A percentile compares a stretch with the other conserved stretches of the same genome.
Conservation (phyloP, 192 early-diverging fungal species). For the Podila minutissima region DNA sequence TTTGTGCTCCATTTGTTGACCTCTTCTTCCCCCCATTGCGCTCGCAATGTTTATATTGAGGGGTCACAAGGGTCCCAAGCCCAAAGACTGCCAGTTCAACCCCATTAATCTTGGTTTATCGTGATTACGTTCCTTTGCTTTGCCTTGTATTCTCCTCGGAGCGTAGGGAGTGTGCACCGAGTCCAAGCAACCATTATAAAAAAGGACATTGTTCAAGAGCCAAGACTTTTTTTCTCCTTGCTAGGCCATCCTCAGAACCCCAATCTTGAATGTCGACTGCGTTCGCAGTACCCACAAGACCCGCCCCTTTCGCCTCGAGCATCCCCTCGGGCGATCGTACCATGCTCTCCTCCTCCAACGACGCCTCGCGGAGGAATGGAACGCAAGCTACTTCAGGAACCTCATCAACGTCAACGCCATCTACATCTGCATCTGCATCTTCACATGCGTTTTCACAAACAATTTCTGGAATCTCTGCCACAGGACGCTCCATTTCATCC, state of each 20-base stretch:
- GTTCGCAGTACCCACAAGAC: constrained; percentile 36
- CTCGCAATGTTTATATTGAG: too few relatives aligned
- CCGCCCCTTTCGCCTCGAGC: constrained; percentile 36
- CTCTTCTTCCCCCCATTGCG: not conserved
- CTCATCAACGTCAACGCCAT: constrained; percentile 1
- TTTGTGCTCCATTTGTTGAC: too few relatives aligned
- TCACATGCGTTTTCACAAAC: constrained; percentile 31
- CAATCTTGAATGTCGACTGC: constrained; percentile 21
- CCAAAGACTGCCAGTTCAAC: too few relatives aligned
- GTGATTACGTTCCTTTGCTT: not conserved
- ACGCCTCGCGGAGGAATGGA: not conserved
- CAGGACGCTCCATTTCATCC: constrained; percentile 28
- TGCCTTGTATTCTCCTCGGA: not conserved
- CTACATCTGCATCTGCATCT: constrained; percentile 2
- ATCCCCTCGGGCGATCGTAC: constrained; percentile 28
- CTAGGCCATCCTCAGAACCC: too few relatives aligned
- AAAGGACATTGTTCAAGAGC: too few relatives aligned
- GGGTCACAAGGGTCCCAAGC: constrained; percentile 2
- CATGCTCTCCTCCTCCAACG: constrained; percentile 11
- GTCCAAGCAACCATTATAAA: too few relatives aligned
- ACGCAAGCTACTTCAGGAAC: not conserved
- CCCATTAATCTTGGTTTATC: not conserved
- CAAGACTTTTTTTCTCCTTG: too few relatives aligned
- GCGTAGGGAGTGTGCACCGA: too few relatives aligned
- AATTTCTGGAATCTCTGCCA: constrained; percentile 36